phyloP scores from a whole-genome alignment of 805 yeast genomes.

The Nakazawaea peltata region DNA sequence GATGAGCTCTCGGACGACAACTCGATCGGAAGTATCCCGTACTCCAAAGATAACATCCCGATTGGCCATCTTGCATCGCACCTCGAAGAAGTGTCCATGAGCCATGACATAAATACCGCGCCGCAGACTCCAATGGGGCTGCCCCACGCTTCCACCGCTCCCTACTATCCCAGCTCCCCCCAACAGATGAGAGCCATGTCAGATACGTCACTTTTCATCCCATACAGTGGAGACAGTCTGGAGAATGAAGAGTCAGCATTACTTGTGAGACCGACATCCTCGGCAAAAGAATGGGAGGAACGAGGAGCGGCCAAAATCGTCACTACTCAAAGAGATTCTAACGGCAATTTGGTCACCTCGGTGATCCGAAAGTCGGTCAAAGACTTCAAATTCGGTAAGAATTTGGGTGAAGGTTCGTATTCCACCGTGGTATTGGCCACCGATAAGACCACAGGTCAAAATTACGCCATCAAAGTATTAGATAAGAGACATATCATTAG shows the following conservation, averaged over 20 bases:
- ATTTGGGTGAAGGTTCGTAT: constrained; percentile 93
- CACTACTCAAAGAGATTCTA: constrained; percentile 30
- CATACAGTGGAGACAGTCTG: constrained; percentile 2
- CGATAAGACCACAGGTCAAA: constrained; percentile 53
- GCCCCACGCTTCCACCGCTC: too few species aligned
- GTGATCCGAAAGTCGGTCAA: constrained; percentile 51
- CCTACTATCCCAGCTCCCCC: constrained; percentile 1
- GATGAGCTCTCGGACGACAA: neutral
- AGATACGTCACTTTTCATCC: constrained; percentile 9
- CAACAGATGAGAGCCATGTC: constrained; percentile 10
- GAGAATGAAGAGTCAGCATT: constrained; percentile 5
- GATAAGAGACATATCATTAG: constrained; percentile 85
- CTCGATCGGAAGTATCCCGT: constrained; percentile 1
- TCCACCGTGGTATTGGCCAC: constrained; percentile 87
- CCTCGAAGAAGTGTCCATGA: constrained; percentile 4
- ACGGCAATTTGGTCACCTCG: constrained; percentile 45
- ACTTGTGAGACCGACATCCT: constrained; percentile 8
- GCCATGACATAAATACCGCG: neutral
- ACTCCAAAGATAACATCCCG: constrained; percentile 8
- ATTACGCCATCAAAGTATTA: constrained; percentile 70
- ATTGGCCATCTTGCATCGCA: constrained; percentile 9
- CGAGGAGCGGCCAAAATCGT: constrained; percentile 53
- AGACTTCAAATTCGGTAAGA: constrained; percentile 83
- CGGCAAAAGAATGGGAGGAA: constrained; percentile 42
- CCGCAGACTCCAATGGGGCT: constrained; percentile 1